These are phyloP conservation scores for Coemansia sp. DNA, from an alignment of 371 early-diverging fungal genomes.

Conservation along the genomic window DNA sequence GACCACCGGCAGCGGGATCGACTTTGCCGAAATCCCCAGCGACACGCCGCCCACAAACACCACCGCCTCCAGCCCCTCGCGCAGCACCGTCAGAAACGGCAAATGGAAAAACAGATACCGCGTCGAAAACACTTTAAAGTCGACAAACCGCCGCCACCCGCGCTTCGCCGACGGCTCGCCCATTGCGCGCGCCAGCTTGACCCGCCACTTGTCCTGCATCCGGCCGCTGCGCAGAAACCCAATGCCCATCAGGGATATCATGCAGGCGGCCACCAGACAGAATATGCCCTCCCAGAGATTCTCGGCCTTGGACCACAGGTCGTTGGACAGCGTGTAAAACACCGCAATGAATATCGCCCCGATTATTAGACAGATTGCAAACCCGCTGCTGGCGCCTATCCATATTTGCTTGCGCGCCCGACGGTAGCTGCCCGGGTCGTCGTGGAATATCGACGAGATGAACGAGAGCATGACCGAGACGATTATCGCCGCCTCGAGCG, in stretches of 20 bases:
- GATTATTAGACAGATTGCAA: constrained; percentile 63
- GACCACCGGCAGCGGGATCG: constrained; percentile 76
- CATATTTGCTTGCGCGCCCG: constrained; percentile 59
- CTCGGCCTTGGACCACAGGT: constrained; percentile 72
- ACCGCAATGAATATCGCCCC: constrained; percentile 72
- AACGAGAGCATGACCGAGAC: constrained; percentile 77
- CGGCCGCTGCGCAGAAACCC: constrained; percentile 69
- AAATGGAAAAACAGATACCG: constrained; percentile 68
- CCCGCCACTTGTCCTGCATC: constrained; percentile 70
- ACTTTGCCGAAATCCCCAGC: constrained; percentile 59
- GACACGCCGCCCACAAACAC: constrained; percentile 83
- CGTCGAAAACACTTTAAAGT: constrained; percentile 34
- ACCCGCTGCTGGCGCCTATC: constrained; percentile 61
- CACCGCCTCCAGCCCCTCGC: constrained; percentile 75
- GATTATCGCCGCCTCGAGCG: constrained; percentile 80
- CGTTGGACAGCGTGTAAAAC: constrained; percentile 57
- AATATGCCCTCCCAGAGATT: constrained; percentile 79
- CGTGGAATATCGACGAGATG: constrained; percentile 59
- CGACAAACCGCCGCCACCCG: constrained; percentile 25
- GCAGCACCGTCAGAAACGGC: constrained; percentile 74
- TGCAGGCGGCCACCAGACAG: constrained; percentile 59
- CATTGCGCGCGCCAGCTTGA: constrained; percentile 60
- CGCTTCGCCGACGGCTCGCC: constrained; percentile 26
- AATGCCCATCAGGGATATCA: constrained; percentile 72
- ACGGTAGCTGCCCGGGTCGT: constrained; percentile 51